Evolutionary conservation across 495 filamentous ascomycete species (phyloP), one percentile per base, ranked within the genome.

Genomic region (Penicillium macrosclerotiorum): DNA sequence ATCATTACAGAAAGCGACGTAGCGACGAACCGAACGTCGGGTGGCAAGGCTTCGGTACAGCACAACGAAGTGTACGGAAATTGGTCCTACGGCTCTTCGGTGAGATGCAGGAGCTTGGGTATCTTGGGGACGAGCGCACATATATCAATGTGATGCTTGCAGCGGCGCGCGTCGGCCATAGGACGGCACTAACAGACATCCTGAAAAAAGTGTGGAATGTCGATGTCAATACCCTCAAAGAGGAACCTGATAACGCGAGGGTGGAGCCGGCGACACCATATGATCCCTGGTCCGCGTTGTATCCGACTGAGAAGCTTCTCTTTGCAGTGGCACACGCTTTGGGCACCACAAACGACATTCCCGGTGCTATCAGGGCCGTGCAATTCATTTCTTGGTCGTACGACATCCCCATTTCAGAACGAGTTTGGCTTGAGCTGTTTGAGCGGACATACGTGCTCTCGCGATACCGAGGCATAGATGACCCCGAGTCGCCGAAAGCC

Each of bases 361-460:
- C 70, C 5, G 65, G 63, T 4, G 83, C 80, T 8, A 43, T 86
- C 17, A 60, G 71, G 13, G 29, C 71, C 1, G 65, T 87, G 1
- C 76, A 84, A 22, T 76, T 77, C 42, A 57, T 87, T 13, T 75
- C 84, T 0, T 63, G 67, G 0, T 65, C 72, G 8, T 87, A 84
- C 61, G 45, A 69, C 1, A 50, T 88, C 12, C 24, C 50, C 0
- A 74, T 88, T 42, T 48, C 75, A 1, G 22, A 47, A 4, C 48
- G 64, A 8, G 65, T 77, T 13, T 88, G 84, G 84, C 47, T 52
- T 3, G 73, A 82, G 32, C 54, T 88, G 7, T 64, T 87, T 19
- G 71, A 81, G 42, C 77, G 82, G 64, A 74, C 81, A 2, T 88
- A 72, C 52, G 68, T 80, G 8, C 57, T 82, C 12, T 63, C 75